phyloP scores from a whole-genome alignment of 352 stramenopile species.

The Globisporangium spinosum region DNA sequence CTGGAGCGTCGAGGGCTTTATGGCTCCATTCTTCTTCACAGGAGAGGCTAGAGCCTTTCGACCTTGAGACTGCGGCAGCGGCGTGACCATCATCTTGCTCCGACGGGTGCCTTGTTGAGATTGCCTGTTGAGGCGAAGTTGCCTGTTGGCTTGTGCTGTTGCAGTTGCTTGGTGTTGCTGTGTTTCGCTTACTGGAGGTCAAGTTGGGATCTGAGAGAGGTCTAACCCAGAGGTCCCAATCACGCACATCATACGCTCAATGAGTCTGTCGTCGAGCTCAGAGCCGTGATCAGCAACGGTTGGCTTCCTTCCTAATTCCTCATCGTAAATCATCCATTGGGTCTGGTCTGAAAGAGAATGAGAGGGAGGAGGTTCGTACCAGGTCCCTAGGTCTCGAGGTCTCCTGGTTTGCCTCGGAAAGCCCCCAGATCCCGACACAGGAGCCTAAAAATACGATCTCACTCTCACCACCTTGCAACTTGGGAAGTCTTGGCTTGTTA shows the following conservation, averaged over 20 bases:
- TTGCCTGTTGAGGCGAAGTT: conserved; percentile 3
- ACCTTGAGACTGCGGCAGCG: conserved; percentile 12
- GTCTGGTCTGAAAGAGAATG: conserved; percentile 4
- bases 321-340: neutral
- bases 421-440: neutral
- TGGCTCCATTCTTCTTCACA: conserved; percentile 1
- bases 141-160: neutral
- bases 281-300: neutral
- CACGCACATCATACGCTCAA: neutral
- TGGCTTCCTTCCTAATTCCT: neutral
- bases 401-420: neutral
- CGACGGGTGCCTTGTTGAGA: neutral
- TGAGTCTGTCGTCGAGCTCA: neutral
- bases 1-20: neutral
- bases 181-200: conserved; percentile 4
- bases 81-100: conserved; percentile 24
- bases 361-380: neutral
- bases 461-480: neutral
- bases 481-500: neutral
- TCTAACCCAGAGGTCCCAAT: neutral
- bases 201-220: conserved; percentile 1
- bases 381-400: neutral
- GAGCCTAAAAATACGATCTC: conserved; percentile 5
- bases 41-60: neutral
- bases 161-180: neutral